Evolutionary conservation across 2,329 filamentous ascomycete genomes (phyloP).

Genomic region (Simplicillium aogashimaense): DNA sequence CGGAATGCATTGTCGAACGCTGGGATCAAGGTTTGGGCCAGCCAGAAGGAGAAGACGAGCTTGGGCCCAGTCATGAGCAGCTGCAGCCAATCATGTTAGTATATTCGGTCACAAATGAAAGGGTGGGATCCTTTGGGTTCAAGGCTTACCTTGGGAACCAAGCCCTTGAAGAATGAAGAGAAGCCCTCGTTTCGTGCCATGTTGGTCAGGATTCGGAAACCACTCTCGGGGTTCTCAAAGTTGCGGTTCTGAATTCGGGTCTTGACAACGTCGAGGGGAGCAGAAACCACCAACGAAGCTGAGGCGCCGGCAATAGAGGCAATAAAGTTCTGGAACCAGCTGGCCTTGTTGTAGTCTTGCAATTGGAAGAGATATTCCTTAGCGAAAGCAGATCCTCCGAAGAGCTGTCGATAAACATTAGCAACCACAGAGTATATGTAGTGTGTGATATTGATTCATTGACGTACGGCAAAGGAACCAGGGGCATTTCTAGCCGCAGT

Average conservation of each 20-base stretch:
- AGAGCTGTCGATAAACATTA: slow-evolving; percentile 51
- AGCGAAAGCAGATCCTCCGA: slow-evolving; percentile 92
- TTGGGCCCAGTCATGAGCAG: slow-evolving; percentile 98
- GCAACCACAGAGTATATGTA: slow-evolving; percentile 1
- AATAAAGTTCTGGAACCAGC: slow-evolving; percentile 94
- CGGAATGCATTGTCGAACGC: slow-evolving; percentile 57
- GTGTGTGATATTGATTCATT: background rate
- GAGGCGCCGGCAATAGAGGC: slow-evolving; percentile 92
- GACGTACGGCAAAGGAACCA: slow-evolving; percentile 83
- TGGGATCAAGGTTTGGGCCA: slow-evolving; percentile 95
- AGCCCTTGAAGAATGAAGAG: slow-evolving; percentile 90
- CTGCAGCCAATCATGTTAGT: slow-evolving; percentile 22
- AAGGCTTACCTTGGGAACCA: slow-evolving; percentile 69
- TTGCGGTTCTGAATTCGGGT: slow-evolving; percentile 97
- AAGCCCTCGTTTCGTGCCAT: slow-evolving; percentile 89
- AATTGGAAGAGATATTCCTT: slow-evolving; percentile 93
- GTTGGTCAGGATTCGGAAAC: slow-evolving; percentile 81
- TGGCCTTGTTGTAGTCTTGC: slow-evolving; percentile 87
- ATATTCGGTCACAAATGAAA: no score
- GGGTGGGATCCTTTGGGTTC: no score
- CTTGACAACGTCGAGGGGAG: slow-evolving; percentile 95
- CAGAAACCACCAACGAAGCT: slow-evolving; percentile 92
- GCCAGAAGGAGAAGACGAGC: slow-evolving; percentile 99
- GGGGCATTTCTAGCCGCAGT: slow-evolving; percentile 95
- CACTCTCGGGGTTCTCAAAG: slow-evolving; percentile 94